Conservation (phyloP, 441 rosid genomes). For the Breynia disticha region DNA sequence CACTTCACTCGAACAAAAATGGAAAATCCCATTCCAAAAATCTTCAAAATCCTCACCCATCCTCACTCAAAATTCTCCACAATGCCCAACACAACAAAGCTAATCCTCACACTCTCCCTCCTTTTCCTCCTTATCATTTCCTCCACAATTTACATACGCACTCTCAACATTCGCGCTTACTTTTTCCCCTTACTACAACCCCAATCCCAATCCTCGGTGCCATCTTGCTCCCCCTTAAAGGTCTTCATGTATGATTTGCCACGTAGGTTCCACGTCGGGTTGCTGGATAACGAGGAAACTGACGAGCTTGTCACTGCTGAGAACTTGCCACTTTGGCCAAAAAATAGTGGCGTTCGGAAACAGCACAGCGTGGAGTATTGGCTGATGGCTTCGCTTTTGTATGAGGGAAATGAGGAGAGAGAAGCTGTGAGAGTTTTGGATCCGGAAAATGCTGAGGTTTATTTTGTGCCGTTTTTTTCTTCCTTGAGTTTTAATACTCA, state of each 20-base stretch:
- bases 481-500: conserved; percentile 83
- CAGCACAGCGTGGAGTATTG: conserved; percentile 98
- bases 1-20: too few species aligned
- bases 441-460: conserved; percentile 78
- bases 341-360: conserved; percentile 43
- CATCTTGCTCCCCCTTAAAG: conserved; percentile 25
- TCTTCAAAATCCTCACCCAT: too few species aligned
- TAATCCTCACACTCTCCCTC: conserved; percentile 37
- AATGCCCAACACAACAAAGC: conserved; percentile 19
- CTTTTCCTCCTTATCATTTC: conserved; percentile 46
- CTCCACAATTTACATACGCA: conserved; percentile 59
- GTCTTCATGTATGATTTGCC: conserved; percentile 96
- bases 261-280: conserved; percentile 62
- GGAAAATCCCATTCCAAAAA: too few species aligned
- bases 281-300: conserved; percentile 49
- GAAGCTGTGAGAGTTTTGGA: conserved; percentile 86
- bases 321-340: conserved; percentile 73
- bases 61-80: too few species aligned
- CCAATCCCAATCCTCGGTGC: conserved; percentile 21
- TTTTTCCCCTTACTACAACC: conserved; percentile 43
- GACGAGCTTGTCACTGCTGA: conserved; percentile 42
- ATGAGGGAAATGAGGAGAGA: conserved; percentile 21
- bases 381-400: conserved; percentile 85
- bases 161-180: conserved; percentile 57
- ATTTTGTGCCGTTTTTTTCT: conserved; percentile 84